A percentile compares a stretch with the other conserved stretches of the same genome.
These are phyloP conservation scores for Trichoderma oligosporum DNA, from an alignment of 2,329 filamentous ascomycete species.

Conservation along the genomic window DNA sequence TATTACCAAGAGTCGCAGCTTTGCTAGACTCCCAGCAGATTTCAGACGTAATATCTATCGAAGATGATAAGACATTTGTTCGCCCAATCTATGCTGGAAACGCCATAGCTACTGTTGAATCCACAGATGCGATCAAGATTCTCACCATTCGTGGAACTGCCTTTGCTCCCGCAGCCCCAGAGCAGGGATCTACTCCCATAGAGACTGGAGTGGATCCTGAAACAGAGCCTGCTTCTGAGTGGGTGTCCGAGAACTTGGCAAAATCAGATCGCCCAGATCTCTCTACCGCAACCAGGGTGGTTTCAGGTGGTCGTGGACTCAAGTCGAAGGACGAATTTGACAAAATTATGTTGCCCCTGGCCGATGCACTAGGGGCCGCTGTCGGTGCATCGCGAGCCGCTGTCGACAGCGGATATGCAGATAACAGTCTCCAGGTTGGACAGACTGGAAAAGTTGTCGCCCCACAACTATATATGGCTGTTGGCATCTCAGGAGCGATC, in stretches of 20 bases:
- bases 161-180: slow-evolving; percentile 70
- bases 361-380: slow-evolving; percentile 89
- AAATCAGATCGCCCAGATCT: slow-evolving; percentile 94
- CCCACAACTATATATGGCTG: slow-evolving; percentile 89
- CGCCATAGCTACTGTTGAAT: slow-evolving; percentile 93
- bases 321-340: slow-evolving; percentile 99
- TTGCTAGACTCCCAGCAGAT: slow-evolving; percentile 90
- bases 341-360: slow-evolving; percentile 83
- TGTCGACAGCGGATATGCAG: slow-evolving; percentile 94
- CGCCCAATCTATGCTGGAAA: slow-evolving; percentile 97
- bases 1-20: slow-evolving; percentile 87
- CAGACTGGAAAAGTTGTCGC: slow-evolving; percentile 99
- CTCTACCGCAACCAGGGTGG: slow-evolving; percentile 80
- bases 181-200: slow-evolving; percentile 69
- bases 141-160: slow-evolving; percentile 92
- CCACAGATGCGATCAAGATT: slow-evolving; percentile 77
- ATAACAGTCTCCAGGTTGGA: slow-evolving; percentile 96
- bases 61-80: slow-evolving; percentile 90
- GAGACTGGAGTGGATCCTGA: slow-evolving; percentile 85
- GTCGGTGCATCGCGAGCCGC: slow-evolving; percentile 93
- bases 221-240: slow-evolving; percentile 68
- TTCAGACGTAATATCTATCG: slow-evolving; percentile 82
- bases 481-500: slow-evolving; percentile 94
- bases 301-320: slow-evolving; percentile 88
- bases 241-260: slow-evolving; percentile 89